These are phyloP conservation scores for Bauhinia variegata DNA, from an alignment of 306 rosid species.

Conservation along the genomic window DNA sequence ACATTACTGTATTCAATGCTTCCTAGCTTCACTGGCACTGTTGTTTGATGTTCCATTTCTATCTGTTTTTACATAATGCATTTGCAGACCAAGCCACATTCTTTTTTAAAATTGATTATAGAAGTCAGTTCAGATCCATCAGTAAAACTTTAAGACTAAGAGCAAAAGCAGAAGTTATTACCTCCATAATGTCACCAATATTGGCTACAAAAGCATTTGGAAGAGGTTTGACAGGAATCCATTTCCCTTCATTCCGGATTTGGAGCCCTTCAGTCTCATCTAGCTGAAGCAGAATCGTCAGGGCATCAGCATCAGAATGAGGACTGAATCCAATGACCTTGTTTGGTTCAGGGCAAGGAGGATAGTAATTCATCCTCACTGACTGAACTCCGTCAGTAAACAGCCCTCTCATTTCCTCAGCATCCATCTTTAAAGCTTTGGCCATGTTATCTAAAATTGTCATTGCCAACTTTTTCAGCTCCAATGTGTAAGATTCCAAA, in stretches of 20 bases:
- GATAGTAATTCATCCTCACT: conserved; percentile 26
- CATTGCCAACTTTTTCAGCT: conserved; percentile 10
- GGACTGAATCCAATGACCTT: conserved; percentile 26
- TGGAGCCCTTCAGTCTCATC: conserved; percentile 35
- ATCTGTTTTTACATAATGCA: too few species aligned
- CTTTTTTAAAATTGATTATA: too few species aligned
- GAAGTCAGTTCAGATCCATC: neutral
- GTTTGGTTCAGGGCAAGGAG: conserved; percentile 26
- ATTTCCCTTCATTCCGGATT: conserved; percentile 35
- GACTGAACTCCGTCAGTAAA: conserved; percentile 24
- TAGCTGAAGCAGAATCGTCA: conserved; percentile 20
- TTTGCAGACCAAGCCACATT: too few species aligned
- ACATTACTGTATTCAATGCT: too few species aligned
- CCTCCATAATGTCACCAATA: conserved; percentile 40
- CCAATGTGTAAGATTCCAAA: conserved; percentile 2
- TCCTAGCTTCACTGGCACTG: too few species aligned
- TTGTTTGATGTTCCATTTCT: too few species aligned
- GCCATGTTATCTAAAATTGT: conserved; percentile 15
- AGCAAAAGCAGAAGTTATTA: neutral
- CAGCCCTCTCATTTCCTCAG: neutral
- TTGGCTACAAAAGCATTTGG: conserved; percentile 38
- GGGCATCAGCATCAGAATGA: conserved; percentile 23
- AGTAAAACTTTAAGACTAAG: too few species aligned
- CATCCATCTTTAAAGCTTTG: conserved; percentile 22
- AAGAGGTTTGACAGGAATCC: conserved; percentile 39